phyloP scores from a whole-genome alignment of 306 rosid genomes.

The Malus asiatica region DNA sequence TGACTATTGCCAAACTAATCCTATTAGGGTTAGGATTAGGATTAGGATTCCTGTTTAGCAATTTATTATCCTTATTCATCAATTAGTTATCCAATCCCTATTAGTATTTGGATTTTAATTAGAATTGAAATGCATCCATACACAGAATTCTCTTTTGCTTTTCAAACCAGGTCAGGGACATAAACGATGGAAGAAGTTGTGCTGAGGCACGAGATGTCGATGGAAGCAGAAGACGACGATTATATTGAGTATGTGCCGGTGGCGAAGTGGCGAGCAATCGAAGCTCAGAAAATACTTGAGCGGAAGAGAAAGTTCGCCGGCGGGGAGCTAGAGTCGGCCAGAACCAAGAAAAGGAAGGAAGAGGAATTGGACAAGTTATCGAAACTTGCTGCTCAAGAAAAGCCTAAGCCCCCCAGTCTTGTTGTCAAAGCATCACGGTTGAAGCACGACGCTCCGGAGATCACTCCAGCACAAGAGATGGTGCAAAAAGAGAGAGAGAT shows the following conservation, averaged over 20 bases:
- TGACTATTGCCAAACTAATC: too few species aligned
- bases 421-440: slow-evolving; percentile 69
- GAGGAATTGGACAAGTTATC: slow-evolving; percentile 2
- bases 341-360: too few species aligned
- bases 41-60: too few species aligned
- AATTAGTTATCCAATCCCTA: too few species aligned
- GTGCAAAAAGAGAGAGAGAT: slow-evolving; percentile 85
- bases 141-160: too few species aligned
- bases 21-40: too few species aligned
- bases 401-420: slow-evolving; percentile 47
- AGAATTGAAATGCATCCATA: too few species aligned
- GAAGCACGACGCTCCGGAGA: slow-evolving; percentile 79
- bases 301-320: slow-evolving; percentile 46
- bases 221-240: slow-evolving; percentile 63
- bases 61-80: too few species aligned
- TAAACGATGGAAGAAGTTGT: too few species aligned
- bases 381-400: slow-evolving; percentile 47
- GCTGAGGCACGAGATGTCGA: neutral
- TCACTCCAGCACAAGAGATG: slow-evolving; percentile 65
- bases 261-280: slow-evolving; percentile 82
- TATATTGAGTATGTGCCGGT: slow-evolving; percentile 70
- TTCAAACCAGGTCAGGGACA: too few species aligned
- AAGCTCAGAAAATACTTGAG: slow-evolving; percentile 73
- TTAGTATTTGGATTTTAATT: too few species aligned
- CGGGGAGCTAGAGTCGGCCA: too few species aligned